A percentile compares a stretch with the other conserved stretches of the same genome.
Evolutionary conservation across 2,329 filamentous ascomycete genomes (phyloP).

Genomic region (Hortaea sp.): DNA sequence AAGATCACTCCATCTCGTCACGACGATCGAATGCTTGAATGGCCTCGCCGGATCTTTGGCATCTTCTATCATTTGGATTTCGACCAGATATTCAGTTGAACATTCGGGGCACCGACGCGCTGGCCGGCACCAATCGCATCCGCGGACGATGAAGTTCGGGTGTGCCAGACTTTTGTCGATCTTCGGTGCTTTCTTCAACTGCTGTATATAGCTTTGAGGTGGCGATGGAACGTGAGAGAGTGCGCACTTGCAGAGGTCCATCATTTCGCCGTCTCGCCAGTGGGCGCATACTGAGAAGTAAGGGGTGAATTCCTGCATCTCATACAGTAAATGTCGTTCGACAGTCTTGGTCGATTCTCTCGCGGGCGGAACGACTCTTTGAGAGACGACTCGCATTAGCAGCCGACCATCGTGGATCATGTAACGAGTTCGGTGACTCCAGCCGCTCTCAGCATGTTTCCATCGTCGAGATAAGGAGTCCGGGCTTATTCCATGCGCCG

Average conservation of each 20-base stretch:
- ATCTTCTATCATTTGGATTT: slow-evolving; percentile 51
- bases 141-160: slow-evolving; percentile 37
- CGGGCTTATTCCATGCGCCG: slow-evolving; percentile 37
- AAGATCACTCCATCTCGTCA: slow-evolving; percentile 53
- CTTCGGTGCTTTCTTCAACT: slow-evolving; percentile 31
- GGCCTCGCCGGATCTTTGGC: slow-evolving; percentile 28
- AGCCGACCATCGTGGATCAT: slow-evolving; percentile 43
- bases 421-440: slow-evolving; percentile 47
- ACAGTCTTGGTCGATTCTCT: slow-evolving; percentile 39
- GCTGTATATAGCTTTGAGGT: slow-evolving; percentile 33
- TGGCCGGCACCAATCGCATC: slow-evolving; percentile 47
- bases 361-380: slow-evolving; percentile 41
- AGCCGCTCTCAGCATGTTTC: slow-evolving; percentile 40
- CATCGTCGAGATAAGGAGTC: slow-evolving; percentile 44
- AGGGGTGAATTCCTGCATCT: slow-evolving; percentile 49
- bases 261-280: slow-evolving; percentile 52
- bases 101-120: slow-evolving; percentile 53
- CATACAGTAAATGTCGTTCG: slow-evolving; percentile 48
- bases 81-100: slow-evolving; percentile 52
- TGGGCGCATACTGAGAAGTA: slow-evolving; percentile 55
- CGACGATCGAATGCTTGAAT: slow-evolving; percentile 51
- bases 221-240: slow-evolving; percentile 45
- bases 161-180: slow-evolving; percentile 22
- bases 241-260: slow-evolving; percentile 52
- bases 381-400: slow-evolving; percentile 48